A percentile compares a stretch with the other conserved stretches of the same genome.
Conservation (phyloP, 805 yeast species). For the Suhomyces sp. region DNA sequence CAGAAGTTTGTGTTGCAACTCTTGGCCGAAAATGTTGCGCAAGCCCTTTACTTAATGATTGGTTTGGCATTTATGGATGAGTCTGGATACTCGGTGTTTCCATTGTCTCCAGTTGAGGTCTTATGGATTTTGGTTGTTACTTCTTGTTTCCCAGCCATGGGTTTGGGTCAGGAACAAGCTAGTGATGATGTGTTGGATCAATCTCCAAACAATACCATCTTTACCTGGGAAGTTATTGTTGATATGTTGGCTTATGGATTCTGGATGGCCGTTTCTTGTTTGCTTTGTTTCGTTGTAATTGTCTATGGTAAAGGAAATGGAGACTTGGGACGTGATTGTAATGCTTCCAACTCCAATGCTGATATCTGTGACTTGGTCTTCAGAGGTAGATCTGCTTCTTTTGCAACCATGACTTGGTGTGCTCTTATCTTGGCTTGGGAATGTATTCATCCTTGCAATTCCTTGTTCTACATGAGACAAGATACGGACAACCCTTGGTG, state of each 20-base stretch:
- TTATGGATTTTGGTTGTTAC: slow-evolving; percentile 78
- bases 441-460: slow-evolving; percentile 68
- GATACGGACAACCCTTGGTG: slow-evolving; percentile 55
- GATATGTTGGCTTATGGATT: slow-evolving; percentile 75
- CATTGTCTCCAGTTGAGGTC: slow-evolving; percentile 73
- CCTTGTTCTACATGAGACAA: slow-evolving; percentile 70
- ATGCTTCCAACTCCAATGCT: slow-evolving; percentile 40
- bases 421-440: slow-evolving; percentile 83
- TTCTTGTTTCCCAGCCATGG: slow-evolving; percentile 83
- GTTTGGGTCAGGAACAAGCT: slow-evolving; percentile 69
- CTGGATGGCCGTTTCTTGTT: slow-evolving; percentile 71
- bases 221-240: slow-evolving; percentile 62
- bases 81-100: slow-evolving; percentile 71
- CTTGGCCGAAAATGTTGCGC: slow-evolving; percentile 64
- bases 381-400: slow-evolving; percentile 73
- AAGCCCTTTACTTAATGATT: slow-evolving; percentile 65
- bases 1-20: slow-evolving; percentile 76
- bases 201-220: slow-evolving; percentile 64
- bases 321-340: slow-evolving; percentile 64
- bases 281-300: slow-evolving; percentile 62
- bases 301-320: slow-evolving; percentile 70
- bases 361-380: slow-evolving; percentile 60
- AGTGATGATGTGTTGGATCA: slow-evolving; percentile 60
- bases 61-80: slow-evolving; percentile 71
- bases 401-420: slow-evolving; percentile 85